Conservation (phyloP, 805 yeast genomes). For the Candida tammaniensis region DNA sequence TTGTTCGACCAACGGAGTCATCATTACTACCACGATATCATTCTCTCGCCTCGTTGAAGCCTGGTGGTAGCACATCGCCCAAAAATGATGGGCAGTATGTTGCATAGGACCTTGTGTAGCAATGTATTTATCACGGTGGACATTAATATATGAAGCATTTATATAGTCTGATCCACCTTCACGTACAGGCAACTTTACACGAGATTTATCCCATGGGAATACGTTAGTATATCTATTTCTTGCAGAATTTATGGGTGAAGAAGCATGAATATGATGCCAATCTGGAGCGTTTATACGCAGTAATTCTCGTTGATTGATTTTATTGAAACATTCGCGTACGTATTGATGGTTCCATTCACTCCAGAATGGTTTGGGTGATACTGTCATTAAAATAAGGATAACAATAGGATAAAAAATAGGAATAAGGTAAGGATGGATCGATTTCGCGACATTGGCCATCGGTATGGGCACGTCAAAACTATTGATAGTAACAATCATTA, state of each 20-base stretch:
- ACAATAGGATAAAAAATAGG: background rate
- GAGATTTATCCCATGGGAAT: conserved; percentile 37
- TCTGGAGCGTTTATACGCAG: conserved; percentile 11
- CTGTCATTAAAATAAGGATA: background rate
- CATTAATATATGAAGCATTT: conserved; percentile 35
- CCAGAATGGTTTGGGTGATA: conserved; percentile 7
- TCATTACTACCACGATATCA: conserved; percentile 34
- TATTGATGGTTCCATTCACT: background rate
- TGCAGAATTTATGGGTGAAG: conserved; percentile 5
- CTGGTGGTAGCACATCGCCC: conserved; percentile 45
- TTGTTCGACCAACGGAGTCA: conserved; percentile 51
- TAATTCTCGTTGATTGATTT: conserved; percentile 13
- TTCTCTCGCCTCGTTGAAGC: conserved; percentile 25
- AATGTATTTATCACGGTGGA: conserved; percentile 40
- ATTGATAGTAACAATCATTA: no score
- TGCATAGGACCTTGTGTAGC: conserved; percentile 68
- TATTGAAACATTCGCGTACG: conserved; percentile 11
- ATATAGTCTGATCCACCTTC: conserved; percentile 27
- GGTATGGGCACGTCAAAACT: no score
- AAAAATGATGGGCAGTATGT: conserved; percentile 41
- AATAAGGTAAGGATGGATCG: background rate
- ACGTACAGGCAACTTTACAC: conserved; percentile 28
- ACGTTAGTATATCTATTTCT: conserved; percentile 40
- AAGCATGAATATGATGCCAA: conserved; percentile 7
- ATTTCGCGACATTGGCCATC: no score